These are phyloP conservation scores for Pestalotiopsis sp. DNA, from an alignment of 2,329 filamentous ascomycete species.

Conservation along the genomic window DNA sequence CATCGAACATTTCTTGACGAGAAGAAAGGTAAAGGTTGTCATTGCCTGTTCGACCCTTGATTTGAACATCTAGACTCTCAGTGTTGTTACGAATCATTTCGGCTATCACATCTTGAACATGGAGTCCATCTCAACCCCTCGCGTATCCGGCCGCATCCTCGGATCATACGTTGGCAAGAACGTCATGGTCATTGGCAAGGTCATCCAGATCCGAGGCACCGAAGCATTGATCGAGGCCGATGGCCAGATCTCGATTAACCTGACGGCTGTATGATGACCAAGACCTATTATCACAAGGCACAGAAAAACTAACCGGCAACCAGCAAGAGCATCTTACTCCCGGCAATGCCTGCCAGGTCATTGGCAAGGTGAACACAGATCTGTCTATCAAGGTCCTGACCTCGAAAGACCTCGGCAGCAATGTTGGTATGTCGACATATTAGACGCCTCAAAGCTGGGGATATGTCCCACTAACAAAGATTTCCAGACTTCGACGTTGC, in stretches of 20 bases:
- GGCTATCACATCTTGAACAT: constrained; percentile 44
- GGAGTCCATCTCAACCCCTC: constrained; percentile 74
- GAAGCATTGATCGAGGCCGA: constrained; percentile 79
- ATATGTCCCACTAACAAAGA: constrained; percentile 5
- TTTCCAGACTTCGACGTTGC: constrained; percentile 72
- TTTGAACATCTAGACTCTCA: neutral
- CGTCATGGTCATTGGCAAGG: constrained; percentile 85
- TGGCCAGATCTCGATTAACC: constrained; percentile 72
- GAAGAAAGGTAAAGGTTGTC: neutral
- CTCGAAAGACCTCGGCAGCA: constrained; percentile 68
- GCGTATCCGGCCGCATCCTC: constrained; percentile 80
- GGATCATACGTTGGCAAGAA: constrained; percentile 73
- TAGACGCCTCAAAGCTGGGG: neutral
- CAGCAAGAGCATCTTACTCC: constrained; percentile 73
- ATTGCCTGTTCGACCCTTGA: neutral
- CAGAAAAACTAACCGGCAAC: neutral
- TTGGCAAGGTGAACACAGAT: constrained; percentile 79
- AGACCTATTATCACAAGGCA: neutral
- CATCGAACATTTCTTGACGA: neutral
- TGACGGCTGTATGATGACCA: constrained; percentile 66
- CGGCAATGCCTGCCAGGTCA: constrained; percentile 73
- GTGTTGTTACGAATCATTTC: neutral
- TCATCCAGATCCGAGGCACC: constrained; percentile 80
- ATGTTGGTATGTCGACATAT: constrained; percentile 61
- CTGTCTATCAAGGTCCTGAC: constrained; percentile 71